Evolutionary conservation across 2,329 filamentous ascomycete species (phyloP).

Genomic region (Reticulascus tulasneorum): DNA sequence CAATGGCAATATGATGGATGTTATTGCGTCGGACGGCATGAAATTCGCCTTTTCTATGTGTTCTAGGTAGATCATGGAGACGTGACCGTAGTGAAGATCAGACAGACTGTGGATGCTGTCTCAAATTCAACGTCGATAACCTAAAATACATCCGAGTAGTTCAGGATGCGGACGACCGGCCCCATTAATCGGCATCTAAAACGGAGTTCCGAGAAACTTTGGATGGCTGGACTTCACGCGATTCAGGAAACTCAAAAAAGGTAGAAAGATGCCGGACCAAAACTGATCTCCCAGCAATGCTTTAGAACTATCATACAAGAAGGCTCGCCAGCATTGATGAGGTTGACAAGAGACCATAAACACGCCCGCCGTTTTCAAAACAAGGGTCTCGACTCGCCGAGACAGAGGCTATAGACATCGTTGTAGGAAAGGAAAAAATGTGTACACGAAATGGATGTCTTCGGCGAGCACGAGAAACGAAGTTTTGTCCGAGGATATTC

Average conservation of each 20-base stretch:
- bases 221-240: neutral
- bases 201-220: neutral
- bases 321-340: constrained; percentile 19
- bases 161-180: too few species aligned
- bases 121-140: too few species aligned
- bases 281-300: constrained; percentile 33
- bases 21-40: too few species aligned
- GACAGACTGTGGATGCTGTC: too few species aligned
- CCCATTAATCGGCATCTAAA: neutral
- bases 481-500: neutral
- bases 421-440: too few species aligned
- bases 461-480: neutral
- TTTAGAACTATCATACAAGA: constrained; percentile 26
- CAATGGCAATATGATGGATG: too few species aligned
- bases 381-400: neutral
- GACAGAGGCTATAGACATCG: neutral
- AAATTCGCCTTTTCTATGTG: too few species aligned
- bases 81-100: too few species aligned
- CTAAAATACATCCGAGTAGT: too few species aligned
- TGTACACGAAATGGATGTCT: neutral
- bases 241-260: neutral
- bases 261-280: constrained; percentile 30
- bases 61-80: too few species aligned
- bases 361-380: neutral
- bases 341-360: constrained; percentile 33